Percentiles rank a stretch among this genome's conserved stretches.
These are phyloP conservation scores for Grigorovia yakushimaensis DNA, from an alignment of 805 yeast genomes.

Conservation along the genomic window DNA sequence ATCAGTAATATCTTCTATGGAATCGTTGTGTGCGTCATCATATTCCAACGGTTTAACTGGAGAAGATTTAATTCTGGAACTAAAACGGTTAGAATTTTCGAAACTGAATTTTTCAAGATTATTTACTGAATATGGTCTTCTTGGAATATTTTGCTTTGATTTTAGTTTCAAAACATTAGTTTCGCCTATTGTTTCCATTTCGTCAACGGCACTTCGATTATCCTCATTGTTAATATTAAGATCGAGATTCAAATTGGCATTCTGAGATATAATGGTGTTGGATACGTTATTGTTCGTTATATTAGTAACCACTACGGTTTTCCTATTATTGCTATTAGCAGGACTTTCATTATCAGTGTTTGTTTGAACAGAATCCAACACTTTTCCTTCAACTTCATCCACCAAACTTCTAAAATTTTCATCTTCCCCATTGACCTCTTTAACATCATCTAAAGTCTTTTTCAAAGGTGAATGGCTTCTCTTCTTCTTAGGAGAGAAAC, in stretches of 20 bases:
- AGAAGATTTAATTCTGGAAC: not conserved
- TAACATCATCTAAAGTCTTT: conserved; percentile 7
- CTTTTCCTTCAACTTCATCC: not conserved
- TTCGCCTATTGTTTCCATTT: not conserved
- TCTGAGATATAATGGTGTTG: too few relatives aligned
- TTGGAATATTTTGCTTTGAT: too few relatives aligned
- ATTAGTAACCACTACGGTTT: not conserved
- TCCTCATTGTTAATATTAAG: too few relatives aligned
- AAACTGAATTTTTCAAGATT: not conserved
- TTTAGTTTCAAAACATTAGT: not conserved
- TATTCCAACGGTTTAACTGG: not conserved
- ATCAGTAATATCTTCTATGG: not conserved
- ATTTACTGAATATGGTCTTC: not conserved
- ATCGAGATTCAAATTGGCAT: not conserved
- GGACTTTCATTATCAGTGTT: too few relatives aligned
- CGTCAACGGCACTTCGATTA: not conserved
- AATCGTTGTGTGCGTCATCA: not conserved
- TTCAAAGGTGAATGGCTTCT: conserved; percentile 7
- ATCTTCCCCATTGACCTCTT: conserved; percentile 1
- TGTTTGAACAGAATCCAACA: not conserved
- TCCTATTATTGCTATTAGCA: not conserved
- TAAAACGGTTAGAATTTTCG: not conserved
- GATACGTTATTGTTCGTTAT: too few relatives aligned
- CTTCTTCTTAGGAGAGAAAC: conserved; percentile 2
- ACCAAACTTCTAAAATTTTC: not conserved